Evolutionary conservation across 208 protist species (phyloP), one percentile per base, ranked within the genome.

Genomic region (Acanthamoeba rhysodes): DNA sequence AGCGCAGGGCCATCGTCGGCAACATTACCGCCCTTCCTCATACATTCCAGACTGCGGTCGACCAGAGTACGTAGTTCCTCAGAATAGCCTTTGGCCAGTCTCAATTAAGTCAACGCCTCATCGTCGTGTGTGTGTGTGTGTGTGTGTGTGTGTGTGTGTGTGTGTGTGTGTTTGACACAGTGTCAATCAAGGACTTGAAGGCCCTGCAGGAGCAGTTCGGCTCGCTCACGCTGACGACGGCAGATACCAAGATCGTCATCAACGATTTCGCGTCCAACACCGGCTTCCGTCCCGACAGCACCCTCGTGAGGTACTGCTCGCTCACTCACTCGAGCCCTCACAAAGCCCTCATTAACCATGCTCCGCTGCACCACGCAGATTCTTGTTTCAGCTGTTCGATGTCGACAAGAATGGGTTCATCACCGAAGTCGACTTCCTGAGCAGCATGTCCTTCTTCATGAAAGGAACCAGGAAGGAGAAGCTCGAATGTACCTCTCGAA

Each of bases 361-460:
- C 37, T 41, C 37, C 37, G 37, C 4, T 1, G 37, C 37, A 41
- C 4, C 37, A 41, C 37, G 37, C 53, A 82, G 72, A 9, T 85
- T 85, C 48, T 27, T 85, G 24, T 85, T 85, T 7, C 20, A 34
- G 27, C 9, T 85, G 76, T 85, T 85, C 41, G 76, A 85, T n/a
- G 76, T 85, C 27, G 76, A 85, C 76, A 53, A 57, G 48, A 85
- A 85, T n/a, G 76, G 76, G 10, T 85, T 59, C 48, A 85, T 85
- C 48, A 85, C 76, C 12, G 76, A 85, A 27, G 76, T 85, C 20
- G 76, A 85, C 48, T 85, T 85, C 22, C n/a, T 85, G 50, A 57
- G 76, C 48, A 48, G 76, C 48, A 59, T 57, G 76, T 85, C 76
- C 76, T 85, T 85, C 48, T 85, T 85, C 76, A 85, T 57, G 45